These are phyloP conservation scores for Mortierella sp. DNA, from an alignment of 371 early-diverging fungal genomes.

Conservation along the genomic window DNA sequence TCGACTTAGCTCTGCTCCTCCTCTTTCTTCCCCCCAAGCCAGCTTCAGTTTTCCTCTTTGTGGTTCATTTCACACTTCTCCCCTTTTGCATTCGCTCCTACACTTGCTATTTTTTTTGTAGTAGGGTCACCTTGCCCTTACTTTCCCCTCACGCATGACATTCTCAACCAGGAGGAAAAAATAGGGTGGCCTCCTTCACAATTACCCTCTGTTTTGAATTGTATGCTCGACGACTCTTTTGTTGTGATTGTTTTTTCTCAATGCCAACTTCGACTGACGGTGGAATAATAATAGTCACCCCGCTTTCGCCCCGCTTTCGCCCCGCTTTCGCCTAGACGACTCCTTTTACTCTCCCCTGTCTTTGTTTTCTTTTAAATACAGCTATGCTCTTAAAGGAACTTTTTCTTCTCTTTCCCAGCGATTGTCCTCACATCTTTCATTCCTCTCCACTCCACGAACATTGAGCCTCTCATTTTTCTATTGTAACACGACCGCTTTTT, in stretches of 20 bases:
- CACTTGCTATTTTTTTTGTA: neutral
- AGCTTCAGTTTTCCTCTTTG: neutral
- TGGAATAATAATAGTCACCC: neutral
- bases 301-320: too few species aligned
- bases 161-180: neutral
- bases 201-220: neutral
- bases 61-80: neutral
- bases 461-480: too few species aligned
- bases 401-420: neutral
- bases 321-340: too few species aligned
- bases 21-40: too few species aligned
- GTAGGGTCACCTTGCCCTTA: too few species aligned
- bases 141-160: neutral
- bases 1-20: neutral
- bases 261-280: neutral
- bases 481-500: too few species aligned
- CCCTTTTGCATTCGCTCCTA: slow-evolving; percentile 1
- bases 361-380: neutral
- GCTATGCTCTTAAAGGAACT: too few species aligned
- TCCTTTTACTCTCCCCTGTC: too few species aligned
- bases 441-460: neutral
- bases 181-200: neutral
- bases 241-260: neutral
- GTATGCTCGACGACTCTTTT: neutral
- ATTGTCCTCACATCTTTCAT: neutral